Percentiles rank a stretch among this genome's conserved stretches.
Evolutionary conservation across 495 filamentous ascomycete species (phyloP).

Genomic region (Penicillium odoratum): DNA sequence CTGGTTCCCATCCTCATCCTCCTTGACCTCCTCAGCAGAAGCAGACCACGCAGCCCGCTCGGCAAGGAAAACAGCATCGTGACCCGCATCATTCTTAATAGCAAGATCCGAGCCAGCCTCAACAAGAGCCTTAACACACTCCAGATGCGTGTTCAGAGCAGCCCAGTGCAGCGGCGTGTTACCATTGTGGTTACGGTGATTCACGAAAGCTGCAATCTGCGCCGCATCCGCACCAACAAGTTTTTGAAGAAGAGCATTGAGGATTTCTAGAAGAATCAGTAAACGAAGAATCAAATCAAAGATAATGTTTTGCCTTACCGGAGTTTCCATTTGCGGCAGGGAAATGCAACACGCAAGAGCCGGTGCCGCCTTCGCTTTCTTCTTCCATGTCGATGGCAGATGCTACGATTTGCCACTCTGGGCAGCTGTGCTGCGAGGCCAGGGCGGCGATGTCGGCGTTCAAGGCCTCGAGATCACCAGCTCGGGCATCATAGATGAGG

Average conservation of each 20-base stretch:
- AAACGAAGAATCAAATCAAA: background rate
- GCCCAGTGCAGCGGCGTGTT: slow-evolving; percentile 95
- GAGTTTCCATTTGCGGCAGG: slow-evolving; percentile 83
- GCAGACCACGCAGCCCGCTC: slow-evolving; percentile 57
- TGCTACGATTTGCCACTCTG: slow-evolving; percentile 57
- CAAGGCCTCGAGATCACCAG: slow-evolving; percentile 71
- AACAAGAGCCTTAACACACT: slow-evolving; percentile 72
- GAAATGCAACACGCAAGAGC: slow-evolving; percentile 71
- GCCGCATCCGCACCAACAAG: slow-evolving; percentile 30
- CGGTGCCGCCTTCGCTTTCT: slow-evolving; percentile 58
- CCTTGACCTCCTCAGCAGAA: slow-evolving; percentile 25
- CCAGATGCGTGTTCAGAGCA: slow-evolving; percentile 80
- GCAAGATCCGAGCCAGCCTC: slow-evolving; percentile 72
- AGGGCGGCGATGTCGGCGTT: slow-evolving; percentile 58
- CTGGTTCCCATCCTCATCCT: slow-evolving; percentile 23
- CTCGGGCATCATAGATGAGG: slow-evolving; percentile 79
- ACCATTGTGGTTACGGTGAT: slow-evolving; percentile 71
- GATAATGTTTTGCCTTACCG: slow-evolving; percentile 48
- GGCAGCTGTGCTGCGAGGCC: slow-evolving; percentile 50
- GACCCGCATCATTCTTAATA: slow-evolving; percentile 75
- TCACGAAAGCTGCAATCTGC: slow-evolving; percentile 48
- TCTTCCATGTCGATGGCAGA: slow-evolving; percentile 68
- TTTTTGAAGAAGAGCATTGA: slow-evolving; percentile 48
- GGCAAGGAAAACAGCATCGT: slow-evolving; percentile 83
- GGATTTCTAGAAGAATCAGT: slow-evolving; percentile 37